Evolutionary conservation across 169 alveolate genomes (phyloP), one percentile per base, ranked within the genome.

Genomic region (Plasmodium chabaudi): DNA sequence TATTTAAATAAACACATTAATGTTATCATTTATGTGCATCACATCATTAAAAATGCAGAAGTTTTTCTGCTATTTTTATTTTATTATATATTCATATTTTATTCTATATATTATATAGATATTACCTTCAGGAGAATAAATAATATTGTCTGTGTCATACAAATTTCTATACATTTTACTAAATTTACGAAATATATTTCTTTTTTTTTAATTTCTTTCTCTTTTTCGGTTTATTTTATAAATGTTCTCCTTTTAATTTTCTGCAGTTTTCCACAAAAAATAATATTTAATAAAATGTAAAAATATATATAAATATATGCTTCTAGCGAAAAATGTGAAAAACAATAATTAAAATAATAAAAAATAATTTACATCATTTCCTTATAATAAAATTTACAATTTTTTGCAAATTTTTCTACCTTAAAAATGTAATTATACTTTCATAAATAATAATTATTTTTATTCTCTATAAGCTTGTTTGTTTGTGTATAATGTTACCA

Each of bases 61-160:
- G 0, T 2, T 64, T 64, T 21, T 34, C 5, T 27, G 56, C 23
- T 17, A 5, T 61, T 34, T 34, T 34, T 34, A 27, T 27, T 27
- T 27, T 27, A 25, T 27, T 75, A 15, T 12, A 12, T 13, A 7
- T 51, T 51, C 69, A 77, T 23, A 34, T 13, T 79, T 9, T 42
- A 23, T 79, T 55, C 53, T 15, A 27, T 57, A 96, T 97, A 47
- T 56, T 67, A 65, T 25, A 53, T 65, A 53, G 7, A 34, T 67
- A 65, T 23, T 79, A 79, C 89, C 89, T 74, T 97, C 97, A 46
- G 99, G 99, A 44, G 98, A 95, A 97, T 98, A 98, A 68, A 98
- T 97, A 65, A 96, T 93, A 92, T 97, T 96, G 93, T 96, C 98
- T 53, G 98, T 97, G 87, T 97, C 99, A 87, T 97, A 97, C 64